phyloP scores from a whole-genome alignment of 2,329 filamentous ascomycete genomes.

The Pseudogymnoascus sp. region DNA sequence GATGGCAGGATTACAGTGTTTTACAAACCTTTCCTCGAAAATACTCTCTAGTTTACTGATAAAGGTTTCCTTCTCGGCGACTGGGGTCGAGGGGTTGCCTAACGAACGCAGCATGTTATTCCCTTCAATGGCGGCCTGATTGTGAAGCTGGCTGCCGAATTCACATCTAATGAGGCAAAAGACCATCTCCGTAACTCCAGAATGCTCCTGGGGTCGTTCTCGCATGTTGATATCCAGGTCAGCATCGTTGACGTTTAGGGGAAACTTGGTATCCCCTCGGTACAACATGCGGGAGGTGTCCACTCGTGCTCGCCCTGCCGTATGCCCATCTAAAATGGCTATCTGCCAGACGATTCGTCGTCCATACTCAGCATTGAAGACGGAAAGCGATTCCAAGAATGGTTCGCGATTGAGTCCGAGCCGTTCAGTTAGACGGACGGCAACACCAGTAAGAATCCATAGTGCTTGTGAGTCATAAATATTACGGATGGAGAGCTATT shows the following conservation, averaged over 20 bases:
- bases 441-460: slow-evolving; percentile 42
- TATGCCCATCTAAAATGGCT: slow-evolving; percentile 51
- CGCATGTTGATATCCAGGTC: slow-evolving; percentile 39
- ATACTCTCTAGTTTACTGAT: slow-evolving; percentile 25
- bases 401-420: slow-evolving; percentile 42
- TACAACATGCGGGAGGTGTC: slow-evolving; percentile 36
- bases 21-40: slow-evolving; percentile 36
- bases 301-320: slow-evolving; percentile 47
- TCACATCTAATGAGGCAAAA: slow-evolving; percentile 31
- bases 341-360: slow-evolving; percentile 57
- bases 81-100: not conserved
- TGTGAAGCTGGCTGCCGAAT: slow-evolving; percentile 18
- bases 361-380: slow-evolving; percentile 53
- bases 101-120: not conserved
- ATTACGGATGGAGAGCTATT: slow-evolving; percentile 8
- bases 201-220: slow-evolving; percentile 34
- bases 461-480: slow-evolving; percentile 36
- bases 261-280: slow-evolving; percentile 41
- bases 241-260: slow-evolving; percentile 47
- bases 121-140: not conserved
- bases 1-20: slow-evolving; percentile 35
- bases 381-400: slow-evolving; percentile 25
- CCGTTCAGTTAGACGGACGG: slow-evolving; percentile 41
- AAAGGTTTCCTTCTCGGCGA: slow-evolving; percentile 21
- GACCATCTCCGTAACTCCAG: slow-evolving; percentile 40